phyloP scores from a whole-genome alignment of 352 stramenopile genomes.

The Globisporangium emineosum region DNA sequence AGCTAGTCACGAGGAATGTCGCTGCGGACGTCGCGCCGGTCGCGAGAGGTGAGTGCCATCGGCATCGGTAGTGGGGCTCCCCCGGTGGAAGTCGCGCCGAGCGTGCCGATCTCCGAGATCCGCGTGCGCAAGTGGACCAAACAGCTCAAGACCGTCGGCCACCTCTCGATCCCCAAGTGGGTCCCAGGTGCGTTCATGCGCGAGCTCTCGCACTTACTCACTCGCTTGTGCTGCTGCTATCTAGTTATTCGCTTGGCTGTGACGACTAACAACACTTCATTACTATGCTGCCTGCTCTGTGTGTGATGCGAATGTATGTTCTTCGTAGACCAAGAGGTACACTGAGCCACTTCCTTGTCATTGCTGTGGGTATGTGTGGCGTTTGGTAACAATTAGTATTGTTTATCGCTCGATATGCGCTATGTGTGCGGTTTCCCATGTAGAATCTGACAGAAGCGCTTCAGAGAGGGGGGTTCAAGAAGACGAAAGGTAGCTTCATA shows the following conservation, averaged over 20 bases:
- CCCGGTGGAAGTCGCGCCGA: slow-evolving; percentile 27
- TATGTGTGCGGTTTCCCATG: slow-evolving; percentile 1
- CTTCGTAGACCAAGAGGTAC: slow-evolving; percentile 48
- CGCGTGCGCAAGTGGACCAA: slow-evolving; percentile 73
- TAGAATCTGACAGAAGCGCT: slow-evolving; percentile 64
- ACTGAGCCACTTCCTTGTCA: background rate
- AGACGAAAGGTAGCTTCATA: slow-evolving; percentile 53
- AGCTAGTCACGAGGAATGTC: slow-evolving; percentile 40
- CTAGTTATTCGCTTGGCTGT: background rate
- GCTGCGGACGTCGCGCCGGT: slow-evolving; percentile 31
- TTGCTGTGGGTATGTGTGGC: background rate
- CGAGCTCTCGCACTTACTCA: background rate
- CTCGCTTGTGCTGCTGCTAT: background rate
- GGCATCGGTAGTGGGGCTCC: background rate
- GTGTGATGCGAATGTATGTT: background rate
- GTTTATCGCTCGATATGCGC: background rate
- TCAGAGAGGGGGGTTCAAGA: slow-evolving; percentile 60
- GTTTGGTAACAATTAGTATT: background rate
- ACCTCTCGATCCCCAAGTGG: slow-evolving; percentile 74
- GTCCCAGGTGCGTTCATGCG: slow-evolving; percentile 42
- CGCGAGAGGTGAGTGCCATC: slow-evolving; percentile 20
- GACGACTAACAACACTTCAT: background rate
- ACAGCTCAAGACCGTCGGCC: slow-evolving; percentile 65
- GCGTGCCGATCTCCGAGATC: slow-evolving; percentile 59
- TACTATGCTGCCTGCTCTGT: background rate